Conservation (phyloP, 495 filamentous ascomycete genomes). For the Hypoxylon crocopeplum region DNA sequence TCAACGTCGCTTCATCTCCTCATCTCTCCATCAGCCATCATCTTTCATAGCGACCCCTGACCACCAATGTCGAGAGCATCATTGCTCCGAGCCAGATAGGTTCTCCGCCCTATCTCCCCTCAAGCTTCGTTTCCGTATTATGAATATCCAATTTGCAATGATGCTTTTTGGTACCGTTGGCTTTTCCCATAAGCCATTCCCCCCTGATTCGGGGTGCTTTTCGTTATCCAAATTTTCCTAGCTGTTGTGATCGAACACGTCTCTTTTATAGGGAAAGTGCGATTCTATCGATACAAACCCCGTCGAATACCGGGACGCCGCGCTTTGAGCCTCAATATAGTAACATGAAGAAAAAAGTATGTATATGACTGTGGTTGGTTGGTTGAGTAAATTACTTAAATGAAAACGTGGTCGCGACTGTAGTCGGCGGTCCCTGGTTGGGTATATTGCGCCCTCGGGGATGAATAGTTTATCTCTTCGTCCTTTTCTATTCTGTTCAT, state of each 20-base stretch:
- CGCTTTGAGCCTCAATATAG: slow-evolving; percentile 23
- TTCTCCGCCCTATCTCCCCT: slow-evolving; percentile 3
- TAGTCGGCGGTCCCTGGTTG: slow-evolving; percentile 26
- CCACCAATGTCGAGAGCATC: slow-evolving; percentile 3
- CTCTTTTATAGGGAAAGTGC: slow-evolving; percentile 1
- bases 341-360: slow-evolving; percentile 20
- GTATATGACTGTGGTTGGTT: slow-evolving; percentile 8
- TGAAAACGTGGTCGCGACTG: slow-evolving; percentile 36
- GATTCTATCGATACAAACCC: slow-evolving; percentile 30
- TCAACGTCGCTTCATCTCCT: slow-evolving; percentile 13
- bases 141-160: slow-evolving; percentile 1
- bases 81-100: background rate
- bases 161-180: background rate
- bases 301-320: slow-evolving; percentile 33
- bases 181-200: background rate
- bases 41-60: slow-evolving; percentile 2
- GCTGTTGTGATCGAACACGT: slow-evolving; percentile 9
- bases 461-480: slow-evolving; percentile 25
- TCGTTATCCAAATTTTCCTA: background rate
- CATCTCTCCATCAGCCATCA: slow-evolving; percentile 18
- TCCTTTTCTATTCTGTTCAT: slow-evolving; percentile 56
- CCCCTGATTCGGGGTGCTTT: background rate
- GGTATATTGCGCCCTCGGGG: slow-evolving; percentile 29
- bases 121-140: slow-evolving; percentile 11
- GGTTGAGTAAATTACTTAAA: slow-evolving; percentile 23